Evolutionary conservation across 1,139 yeast genomes (phyloP), one percentile per base, ranked within the genome.

Genomic region (Scheffersomyces illinoinensis): DNA sequence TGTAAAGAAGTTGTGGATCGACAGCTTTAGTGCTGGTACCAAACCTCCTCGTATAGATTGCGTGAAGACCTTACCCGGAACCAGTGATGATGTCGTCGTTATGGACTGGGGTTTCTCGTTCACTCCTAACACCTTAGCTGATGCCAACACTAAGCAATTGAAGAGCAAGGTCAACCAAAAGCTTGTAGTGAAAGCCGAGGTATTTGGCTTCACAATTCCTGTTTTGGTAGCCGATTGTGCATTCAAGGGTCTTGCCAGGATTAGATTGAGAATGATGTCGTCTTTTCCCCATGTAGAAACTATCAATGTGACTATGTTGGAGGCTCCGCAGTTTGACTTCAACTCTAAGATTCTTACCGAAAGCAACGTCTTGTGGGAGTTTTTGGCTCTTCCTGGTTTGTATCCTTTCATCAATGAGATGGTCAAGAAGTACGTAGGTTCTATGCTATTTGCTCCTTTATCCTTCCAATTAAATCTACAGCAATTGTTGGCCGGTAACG

Each of bases 61-160:
- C 62, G 98, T 93, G 26, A 91, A 95, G 70, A 91, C 98, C 1
- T 85, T 93, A 67, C 90, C 88, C 54, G 92, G 95, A 61, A 93
- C 98, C 23, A 89, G 87, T 43, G 91, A 90, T 62, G 98, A 93
- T 70, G 89, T 95, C 59, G 97, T 93, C 18, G 97, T 95, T 55
- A 93, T 96, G 97, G 97, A 95, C 78, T 95, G 97, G 97, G 88
- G 89, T 56, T 79, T 90, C 58, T 88, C 97, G 0, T 91, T 93
- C 76, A 90, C 92, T 51, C 99, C 99, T n/a, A 91, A 91, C 73
- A 91, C 93, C 55, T 75, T 85, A 57, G 89, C 89, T 55, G 99
- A 95, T 73, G 78, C 92, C 66, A 91, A 91, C 60, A 85, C 87
- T 50, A 91, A 93, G 68, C 98, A 95, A 74, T 73, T 89, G 75